Evolutionary conservation across 2,329 filamentous ascomycete species (phyloP).

Genomic region (Colletotrichum chlorophyti): DNA sequence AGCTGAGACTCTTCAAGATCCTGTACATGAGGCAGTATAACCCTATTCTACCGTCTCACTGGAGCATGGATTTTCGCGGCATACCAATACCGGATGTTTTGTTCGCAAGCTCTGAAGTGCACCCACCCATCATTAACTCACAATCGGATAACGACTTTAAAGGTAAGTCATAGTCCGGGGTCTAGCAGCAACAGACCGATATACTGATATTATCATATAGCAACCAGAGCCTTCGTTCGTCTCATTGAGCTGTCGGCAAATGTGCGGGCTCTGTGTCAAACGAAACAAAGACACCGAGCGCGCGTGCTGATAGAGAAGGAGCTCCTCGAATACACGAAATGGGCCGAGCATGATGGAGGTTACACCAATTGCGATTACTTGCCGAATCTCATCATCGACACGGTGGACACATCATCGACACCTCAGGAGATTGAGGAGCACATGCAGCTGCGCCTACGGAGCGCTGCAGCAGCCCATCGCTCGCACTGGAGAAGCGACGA

Average conservation of each 20-base stretch:
- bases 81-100: slow-evolving; percentile 46
- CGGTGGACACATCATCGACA: slow-evolving; percentile 39
- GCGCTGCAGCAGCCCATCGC: slow-evolving; percentile 43
- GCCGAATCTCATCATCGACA: slow-evolving; percentile 47
- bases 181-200: no score
- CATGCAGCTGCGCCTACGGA: slow-evolving; percentile 44
- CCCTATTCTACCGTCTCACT: slow-evolving; percentile 47
- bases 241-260: slow-evolving; percentile 48
- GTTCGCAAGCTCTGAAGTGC: slow-evolving; percentile 40
- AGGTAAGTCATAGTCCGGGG: slow-evolving; percentile 35
- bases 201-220: slow-evolving; percentile 36
- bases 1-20: slow-evolving; percentile 51
- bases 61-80: slow-evolving; percentile 47
- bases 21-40: slow-evolving; percentile 49
- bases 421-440: slow-evolving; percentile 40
- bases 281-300: slow-evolving; percentile 40
- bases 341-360: slow-evolving; percentile 49
- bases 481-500: slow-evolving; percentile 39
- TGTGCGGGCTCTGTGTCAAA: slow-evolving; percentile 43
- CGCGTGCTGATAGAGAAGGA: slow-evolving; percentile 41
- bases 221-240: slow-evolving; percentile 45
- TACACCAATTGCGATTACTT: slow-evolving; percentile 42
- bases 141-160: slow-evolving; percentile 42
- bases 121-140: slow-evolving; percentile 46
- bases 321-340: slow-evolving; percentile 43